Evolutionary conservation across 345 rosid genomes (phyloP), one percentile per base, ranked within the genome.

Genomic region (Eutrema heterophyllum): DNA sequence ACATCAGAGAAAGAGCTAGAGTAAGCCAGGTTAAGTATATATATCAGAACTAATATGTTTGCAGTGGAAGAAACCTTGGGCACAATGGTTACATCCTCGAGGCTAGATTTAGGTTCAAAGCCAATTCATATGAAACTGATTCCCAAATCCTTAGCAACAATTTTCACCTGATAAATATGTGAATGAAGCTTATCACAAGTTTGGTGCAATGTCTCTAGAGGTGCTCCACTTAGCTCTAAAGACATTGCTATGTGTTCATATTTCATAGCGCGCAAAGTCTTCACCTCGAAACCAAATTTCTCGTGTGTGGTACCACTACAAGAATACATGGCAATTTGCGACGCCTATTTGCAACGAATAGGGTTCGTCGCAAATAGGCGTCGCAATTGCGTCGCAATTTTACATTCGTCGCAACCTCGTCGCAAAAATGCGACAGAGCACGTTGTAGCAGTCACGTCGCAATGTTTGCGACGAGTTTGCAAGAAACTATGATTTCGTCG

Each of bases 221-320:
- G 92, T 67, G 97, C 98, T 26, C 98, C 98, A 74, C 98, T 93
- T 27, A 93, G 97, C 89, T 93, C 98, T 80, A 93, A 84, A 52
- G 91, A 94, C 83, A 93, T 76, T 60, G 87, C 86, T 79, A 91
- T 89, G 60, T 91, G 98, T 60, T 84, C 92, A 79, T 86, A 89
- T 52, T 79, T 91, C 87, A 93, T 85, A 50, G 97, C 96, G 21
- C 74, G 82, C 73, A 88, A 73, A 35, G 89, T 89, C 74, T 80
- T 81, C 64, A 83, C 70, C 67, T 90, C 88, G 68, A 89, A 93
- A 77, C 98, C 96, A 67, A 86, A 83, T 80, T 93, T 93, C 88
- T 93, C 98, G 11, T 93, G 97, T 67, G 91, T 97, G 7, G 97
- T 91, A 27, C 98, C 98, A n/a, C n/a, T n/a, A n/a, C n/a, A n/a